Evolutionary conservation across 768 basidiomycete species (phyloP), one percentile per base, ranked within the genome.

Genomic region (Sarcomyxa edulis): DNA sequence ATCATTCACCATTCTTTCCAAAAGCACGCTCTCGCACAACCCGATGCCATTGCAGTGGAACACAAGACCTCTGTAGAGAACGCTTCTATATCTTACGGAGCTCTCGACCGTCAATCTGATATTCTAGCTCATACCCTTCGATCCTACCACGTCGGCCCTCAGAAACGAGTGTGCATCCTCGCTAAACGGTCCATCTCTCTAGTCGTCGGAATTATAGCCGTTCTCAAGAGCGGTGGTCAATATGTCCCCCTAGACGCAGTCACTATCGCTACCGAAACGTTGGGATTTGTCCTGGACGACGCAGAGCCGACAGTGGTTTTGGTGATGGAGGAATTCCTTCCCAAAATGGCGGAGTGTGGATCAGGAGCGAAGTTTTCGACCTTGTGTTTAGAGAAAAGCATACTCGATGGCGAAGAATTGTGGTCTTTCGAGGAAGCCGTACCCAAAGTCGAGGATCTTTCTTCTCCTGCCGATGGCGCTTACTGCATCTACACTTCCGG

Each of bases 401-500:
- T 53, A n/a, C 42, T 38, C 14, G 49, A 40, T 11, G n/a, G n/a
- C n/a, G n/a, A n/a, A n/a, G 49, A 48, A 32, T 45, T 49, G 15
- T 14, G 34, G 3, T 34, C 34, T 5, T 24, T 48, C 18, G 47
- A 37, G 16, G 48, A 50, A 18, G 47, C 43, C 16, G n/a, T n/a
- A n/a, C 45, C 21, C 35, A 42, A 37, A 30, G 53, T 53, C 1
- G 43, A 42, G 14, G 56, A 61, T 35, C 35, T 55, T 4, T 48
- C 48, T 24, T 35, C 43, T 16, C 32, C 48, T n/a, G 44, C 46
- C n/a, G 55, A 51, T 16, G 55, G 58, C 7, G 62, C 61, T 11
- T 73, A 73, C 52, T 55, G 68, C 23, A 73, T 74, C 10, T 74
- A 73, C 48, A 74, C 72, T 9, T 42, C 47, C 57, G 69, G 71